Evolutionary conservation across 2,329 filamentous ascomycete genomes (phyloP), one percentile per base, ranked within the genome.

Genomic region (Rutstroemia sydowiana): DNA sequence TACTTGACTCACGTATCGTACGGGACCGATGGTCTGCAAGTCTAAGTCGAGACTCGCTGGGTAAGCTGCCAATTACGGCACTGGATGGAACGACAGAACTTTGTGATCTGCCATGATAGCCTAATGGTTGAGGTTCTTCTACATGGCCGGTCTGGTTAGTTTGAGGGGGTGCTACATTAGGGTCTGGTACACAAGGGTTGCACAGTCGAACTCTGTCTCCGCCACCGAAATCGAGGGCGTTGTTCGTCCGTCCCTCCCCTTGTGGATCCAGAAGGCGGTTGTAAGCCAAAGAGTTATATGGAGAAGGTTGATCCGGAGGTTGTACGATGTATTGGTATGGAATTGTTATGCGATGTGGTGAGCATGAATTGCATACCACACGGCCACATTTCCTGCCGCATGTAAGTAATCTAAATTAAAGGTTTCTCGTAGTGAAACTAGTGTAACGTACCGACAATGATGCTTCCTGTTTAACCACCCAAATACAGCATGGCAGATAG

Each of bases 331-430:
- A 97, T 65, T 93, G 88, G 58, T 91, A 81, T 1, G 92, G 92
- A 57, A 97, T 96, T 3, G 88, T 95, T 65, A 97, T 97, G 55
- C 90, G 82, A 68, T 97, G 92, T 3, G 92, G 92, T 2, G 92
- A 96, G 71, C 92, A 97, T 18, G 82, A 76, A 53, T 84, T 83
- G 69, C 92, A 97, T 21, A 97, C 92, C 8, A 97, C 91, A 55
- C 90, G 77, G 42, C 92, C 92, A 66, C 92, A 97, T 78, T 95
- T 96, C 60, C 84, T 87, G 55, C 26, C 4, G 23, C 23, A 5
- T 39, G 6, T 30, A 45, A 58, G 34, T 26, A 39, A 20, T 9
- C 21, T 18, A 23, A 18, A 28, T 41, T 18, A 23, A 46, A 45
- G 30, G 18, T 16, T 23, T 28, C 14, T 4, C 14, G 14, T 23